Conservation (phyloP, 148 eudicot species). For the Cornus kousa region DNA sequence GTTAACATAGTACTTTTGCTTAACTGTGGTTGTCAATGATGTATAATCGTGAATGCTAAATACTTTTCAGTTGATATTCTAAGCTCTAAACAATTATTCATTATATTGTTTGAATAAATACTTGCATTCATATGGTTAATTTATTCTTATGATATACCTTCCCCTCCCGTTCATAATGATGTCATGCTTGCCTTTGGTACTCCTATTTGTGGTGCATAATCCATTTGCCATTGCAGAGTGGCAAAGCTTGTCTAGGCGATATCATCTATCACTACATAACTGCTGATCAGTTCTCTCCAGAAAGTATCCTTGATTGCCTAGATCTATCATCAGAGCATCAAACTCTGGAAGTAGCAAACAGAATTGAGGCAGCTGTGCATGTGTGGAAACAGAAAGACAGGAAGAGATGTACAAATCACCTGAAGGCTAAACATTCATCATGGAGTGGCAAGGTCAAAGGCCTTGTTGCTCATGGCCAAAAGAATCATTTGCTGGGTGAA, state of each 20-base stretch:
- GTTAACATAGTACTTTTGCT: not conserved
- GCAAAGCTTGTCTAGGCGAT: conserved; percentile 84
- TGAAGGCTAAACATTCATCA: conserved; percentile 52
- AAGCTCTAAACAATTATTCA: no score
- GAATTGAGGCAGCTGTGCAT: conserved; percentile 89
- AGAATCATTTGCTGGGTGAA: conserved; percentile 59
- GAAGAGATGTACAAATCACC: conserved; percentile 37
- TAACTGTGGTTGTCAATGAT: not conserved
- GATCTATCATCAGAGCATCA: conserved; percentile 88
- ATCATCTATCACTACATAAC: conserved; percentile 75
- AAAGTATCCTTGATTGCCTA: conserved; percentile 74
- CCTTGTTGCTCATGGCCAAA: conserved; percentile 66
- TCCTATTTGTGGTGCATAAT: not conserved
- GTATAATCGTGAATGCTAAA: not conserved
- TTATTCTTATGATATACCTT: not conserved
- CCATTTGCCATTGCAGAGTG: conserved; percentile 52
- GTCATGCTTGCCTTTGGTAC: no score
- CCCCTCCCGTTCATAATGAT: not conserved
- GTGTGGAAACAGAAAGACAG: conserved; percentile 79
- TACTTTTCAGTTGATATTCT: not conserved
- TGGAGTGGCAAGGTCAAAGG: conserved; percentile 90
- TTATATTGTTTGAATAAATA: not conserved
- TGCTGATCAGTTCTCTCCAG: conserved; percentile 79
- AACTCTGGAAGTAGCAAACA: conserved; percentile 79
- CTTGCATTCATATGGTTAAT: not conserved